phyloP scores from a whole-genome alignment of 129 eudicot genomes.

The Deinandra increscens region DNA sequence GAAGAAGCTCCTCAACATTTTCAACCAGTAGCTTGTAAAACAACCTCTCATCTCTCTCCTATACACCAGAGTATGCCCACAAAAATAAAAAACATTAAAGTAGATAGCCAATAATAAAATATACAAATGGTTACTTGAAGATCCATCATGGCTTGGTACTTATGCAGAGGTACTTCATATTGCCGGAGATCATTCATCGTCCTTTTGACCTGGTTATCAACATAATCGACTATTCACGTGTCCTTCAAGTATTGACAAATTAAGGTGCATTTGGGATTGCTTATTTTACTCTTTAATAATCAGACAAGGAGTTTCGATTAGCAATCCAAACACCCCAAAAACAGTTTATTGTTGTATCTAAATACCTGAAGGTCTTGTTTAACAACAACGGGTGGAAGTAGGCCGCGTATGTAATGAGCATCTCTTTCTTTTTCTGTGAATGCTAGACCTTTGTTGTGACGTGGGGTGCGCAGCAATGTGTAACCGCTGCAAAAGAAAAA shows the following conservation, averaged over 20 bases:
- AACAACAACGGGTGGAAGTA: constrained; percentile 78
- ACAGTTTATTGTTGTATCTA: neutral
- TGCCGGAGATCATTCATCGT: constrained; percentile 71
- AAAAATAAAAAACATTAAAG: neutral
- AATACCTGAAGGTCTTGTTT: constrained; percentile 67
- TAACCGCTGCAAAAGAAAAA: constrained; percentile 53
- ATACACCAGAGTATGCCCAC: neutral
- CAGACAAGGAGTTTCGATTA: neutral
- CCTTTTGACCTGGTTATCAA: constrained; percentile 55
- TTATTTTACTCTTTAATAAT: neutral
- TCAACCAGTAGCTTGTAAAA: constrained; percentile 84
- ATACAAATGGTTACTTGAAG: constrained; percentile 56
- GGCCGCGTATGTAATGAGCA: constrained; percentile 80
- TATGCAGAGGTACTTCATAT: constrained; percentile 76
- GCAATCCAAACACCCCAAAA: neutral
- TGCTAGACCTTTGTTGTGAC: constrained; percentile 80
- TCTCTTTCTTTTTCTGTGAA: constrained; percentile 82
- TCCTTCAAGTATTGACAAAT: neutral
- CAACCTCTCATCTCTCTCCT: constrained; percentile 77
- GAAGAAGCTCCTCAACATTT: constrained; percentile 87
- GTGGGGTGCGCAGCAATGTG: constrained; percentile 79
- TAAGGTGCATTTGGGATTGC: too few species aligned
- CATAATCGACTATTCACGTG: neutral
- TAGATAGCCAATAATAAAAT: neutral
- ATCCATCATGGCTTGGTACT: constrained; percentile 95